A percentile compares a stretch with the other conserved stretches of the same genome.
Conservation (phyloP, 352 stramenopile species). For the Phytophthora cactorum region DNA sequence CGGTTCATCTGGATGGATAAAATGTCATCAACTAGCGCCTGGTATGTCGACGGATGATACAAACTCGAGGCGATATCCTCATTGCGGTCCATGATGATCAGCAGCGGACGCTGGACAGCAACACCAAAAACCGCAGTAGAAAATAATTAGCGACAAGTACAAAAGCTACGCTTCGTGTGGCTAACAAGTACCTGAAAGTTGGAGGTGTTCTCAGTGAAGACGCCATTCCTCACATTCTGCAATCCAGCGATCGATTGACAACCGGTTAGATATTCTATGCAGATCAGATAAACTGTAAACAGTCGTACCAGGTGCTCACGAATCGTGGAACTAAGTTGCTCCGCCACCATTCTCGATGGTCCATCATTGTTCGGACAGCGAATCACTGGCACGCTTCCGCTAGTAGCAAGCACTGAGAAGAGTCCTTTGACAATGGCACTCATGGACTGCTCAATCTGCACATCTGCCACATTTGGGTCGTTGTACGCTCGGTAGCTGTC, state of each 20-base stretch:
- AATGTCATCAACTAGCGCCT: constrained; percentile 96
- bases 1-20: constrained; percentile 96
- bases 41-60: constrained; percentile 95
- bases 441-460: constrained; percentile 85
- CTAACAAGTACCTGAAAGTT: constrained; percentile 68
- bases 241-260: constrained; percentile 1
- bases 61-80: constrained; percentile 96
- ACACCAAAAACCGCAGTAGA: constrained; percentile 3
- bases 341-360: constrained; percentile 95
- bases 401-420: constrained; percentile 94
- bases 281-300: not conserved
- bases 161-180: constrained; percentile 1
- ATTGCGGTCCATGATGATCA: constrained; percentile 98
- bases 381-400: constrained; percentile 95
- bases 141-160: constrained; percentile 3
- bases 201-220: constrained; percentile 64
- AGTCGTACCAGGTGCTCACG: constrained; percentile 70
- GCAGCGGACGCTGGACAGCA: constrained; percentile 82
- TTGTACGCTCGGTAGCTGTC: constrained; percentile 96
- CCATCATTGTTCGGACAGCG: constrained; percentile 93
- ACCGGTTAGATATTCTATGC: constrained; percentile 2
- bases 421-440: constrained; percentile 76
- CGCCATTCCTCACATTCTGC: constrained; percentile 64
- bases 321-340: constrained; percentile 90
- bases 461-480: constrained; percentile 78